Base-by-base conservation (phyloP, 1,139 yeast genomes). In the Blastobotrys aristatus region DNA sequence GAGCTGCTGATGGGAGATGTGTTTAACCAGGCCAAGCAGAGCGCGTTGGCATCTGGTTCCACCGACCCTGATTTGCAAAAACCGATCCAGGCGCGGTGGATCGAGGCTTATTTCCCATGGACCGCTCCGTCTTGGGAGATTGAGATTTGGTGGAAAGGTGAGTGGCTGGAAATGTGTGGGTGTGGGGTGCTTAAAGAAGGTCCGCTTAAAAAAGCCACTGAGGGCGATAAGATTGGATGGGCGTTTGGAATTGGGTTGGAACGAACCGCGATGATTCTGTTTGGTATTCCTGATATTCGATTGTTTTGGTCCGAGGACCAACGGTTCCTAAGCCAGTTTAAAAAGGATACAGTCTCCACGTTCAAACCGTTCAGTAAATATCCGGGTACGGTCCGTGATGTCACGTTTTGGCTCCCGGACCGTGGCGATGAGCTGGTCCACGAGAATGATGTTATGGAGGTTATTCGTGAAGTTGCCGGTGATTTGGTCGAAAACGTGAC, bases 101-200 rank as follows among this genome's bases (percentile, higher is more conserved):
- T 89, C 29, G 95, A 87, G 62, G 96, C 95, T 0, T 88, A 83
- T 60, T 92, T 92, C 71, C 99, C 99, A 3, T 92, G 97, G 97
- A 92, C 99, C 2, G 81, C 95, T 1, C 99, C 99, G 5, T 87
- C 96, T 30, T 92, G 96, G 92, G 97, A 92, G 62, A 88, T 94
- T 57, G 99, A 92, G 67, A 96, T 92, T 4, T 90, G 95, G 94
- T 94, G 97, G 97, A 87, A 90, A 64, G 96, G 95, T 37, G 96
- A 90, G 57, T 94, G 98, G 98, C 73, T 92, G 37, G 99, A 92
- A 69, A 82, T 96, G 65, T 88, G 96, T 62, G 99, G 99, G 1
- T 87, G 96, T 66, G 99, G 99, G 22, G 75, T 92, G 42, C 96
- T 89, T 3, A 81, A 80, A 58, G 86, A 88, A 57, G 80, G 80